Evolutionary conservation across 1,284 basidiomycete genomes (phyloP).

Genomic region (Stygiomarasmius scandens): DNA sequence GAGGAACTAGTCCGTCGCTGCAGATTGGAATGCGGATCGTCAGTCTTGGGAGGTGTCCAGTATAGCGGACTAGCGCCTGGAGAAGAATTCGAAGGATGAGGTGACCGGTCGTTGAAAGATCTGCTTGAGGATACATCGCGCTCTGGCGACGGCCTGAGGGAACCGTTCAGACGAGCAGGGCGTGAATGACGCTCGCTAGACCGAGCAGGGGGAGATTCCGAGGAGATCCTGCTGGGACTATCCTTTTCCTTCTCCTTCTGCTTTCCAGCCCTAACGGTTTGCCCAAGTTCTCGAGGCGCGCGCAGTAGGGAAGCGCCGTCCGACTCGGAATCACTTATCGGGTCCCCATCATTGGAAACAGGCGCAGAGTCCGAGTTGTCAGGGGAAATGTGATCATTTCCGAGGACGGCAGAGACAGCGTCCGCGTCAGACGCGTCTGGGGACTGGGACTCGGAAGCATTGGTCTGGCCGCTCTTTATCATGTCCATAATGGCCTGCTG

Average conservation of each 20-base stretch:
- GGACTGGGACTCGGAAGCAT: background rate
- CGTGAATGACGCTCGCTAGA: background rate
- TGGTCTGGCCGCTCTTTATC: slow-evolving; percentile 24
- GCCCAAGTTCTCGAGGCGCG: background rate
- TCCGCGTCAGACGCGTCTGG: background rate
- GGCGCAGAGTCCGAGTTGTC: background rate
- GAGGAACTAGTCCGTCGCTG: background rate
- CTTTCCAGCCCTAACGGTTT: background rate
- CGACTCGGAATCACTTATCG: background rate
- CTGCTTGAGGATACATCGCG: background rate
- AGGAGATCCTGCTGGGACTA: background rate
- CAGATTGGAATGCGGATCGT: background rate
- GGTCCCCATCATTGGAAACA: background rate
- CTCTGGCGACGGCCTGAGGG: background rate
- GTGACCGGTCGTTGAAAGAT: slow-evolving; percentile 2
- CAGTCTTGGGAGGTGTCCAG: slow-evolving; percentile 6
- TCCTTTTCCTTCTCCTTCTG: background rate
- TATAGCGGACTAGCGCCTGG: slow-evolving; percentile 3
- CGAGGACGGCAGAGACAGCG: background rate
- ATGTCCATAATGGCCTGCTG: slow-evolving; percentile 34
- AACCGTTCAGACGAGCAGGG: background rate
- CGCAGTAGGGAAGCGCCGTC: background rate
- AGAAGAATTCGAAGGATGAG: slow-evolving; percentile 2
- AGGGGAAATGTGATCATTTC: background rate
- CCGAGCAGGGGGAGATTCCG: background rate